Base-by-base conservation (phyloP, 1,284 basidiomycete species). In the Cutaneotrichosporon curvatum region DNA sequence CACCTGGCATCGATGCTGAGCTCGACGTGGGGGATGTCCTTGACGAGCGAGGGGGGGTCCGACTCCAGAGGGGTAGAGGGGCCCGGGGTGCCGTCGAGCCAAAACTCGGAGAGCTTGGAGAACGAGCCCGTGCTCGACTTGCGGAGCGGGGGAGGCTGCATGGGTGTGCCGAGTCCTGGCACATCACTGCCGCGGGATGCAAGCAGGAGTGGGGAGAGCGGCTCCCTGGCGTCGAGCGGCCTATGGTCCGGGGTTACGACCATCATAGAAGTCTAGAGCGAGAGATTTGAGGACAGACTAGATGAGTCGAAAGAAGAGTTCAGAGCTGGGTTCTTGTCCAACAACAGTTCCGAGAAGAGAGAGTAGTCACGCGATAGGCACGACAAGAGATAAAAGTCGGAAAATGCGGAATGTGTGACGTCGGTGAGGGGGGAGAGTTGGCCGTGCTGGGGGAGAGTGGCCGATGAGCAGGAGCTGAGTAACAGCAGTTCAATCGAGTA, bases 1-100 rank as follows among this genome's bases (percentile, higher is more conserved):
- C 71, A 87, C 85, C 80, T 81, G 33, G 85, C 79, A 60, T 87
- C 80, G 41, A 91, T 71, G 58, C 71, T 78, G 9, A 78, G 59
- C 18, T 75, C 72, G 19, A 78, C 76, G 71, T 89, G 82, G 33
- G 74, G 74, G 37, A 91, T 63, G 10, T 82, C 84, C 43, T 83
- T 79, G 47, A 81, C 77, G 7, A 79, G 76, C 5, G 42, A 40
- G 10, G 32, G 25, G 5, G 54, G 50, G 21, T 58, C 47, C 20
- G 39, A 25, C 25, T 28, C 25, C 12, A 28, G 8, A 9, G 61
- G 50, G 23, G 50, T 52, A 2, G 41, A 43, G 1, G 21, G 47
- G 4, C 51, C 32, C 7, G 56, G 45, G 1, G 55, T 56, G 9
- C 47, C 48, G 33, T 70, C 67, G 2, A 70, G 59, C 37, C 56